Percentiles rank a stretch among this genome's conserved stretches.
Evolutionary conservation across 306 rosid species (phyloP).

Genomic region (Trichosanthes truncata): DNA sequence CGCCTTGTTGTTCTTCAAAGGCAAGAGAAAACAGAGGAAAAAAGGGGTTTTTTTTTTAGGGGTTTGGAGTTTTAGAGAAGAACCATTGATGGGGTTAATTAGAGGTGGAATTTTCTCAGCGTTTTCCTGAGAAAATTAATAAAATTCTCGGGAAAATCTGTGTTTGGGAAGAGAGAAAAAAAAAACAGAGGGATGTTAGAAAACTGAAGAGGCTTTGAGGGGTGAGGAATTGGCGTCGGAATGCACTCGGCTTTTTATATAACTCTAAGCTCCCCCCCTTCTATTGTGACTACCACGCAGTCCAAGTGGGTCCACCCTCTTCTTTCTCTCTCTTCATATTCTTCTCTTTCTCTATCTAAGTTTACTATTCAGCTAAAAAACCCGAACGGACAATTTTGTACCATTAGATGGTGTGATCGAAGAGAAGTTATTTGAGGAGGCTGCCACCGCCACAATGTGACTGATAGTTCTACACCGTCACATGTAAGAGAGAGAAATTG

Average conservation of each 20-base stretch:
- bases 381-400: too few species aligned
- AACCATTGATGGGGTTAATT: background rate
- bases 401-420: too few species aligned
- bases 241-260: background rate
- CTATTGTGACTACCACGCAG: background rate
- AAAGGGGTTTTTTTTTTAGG: background rate
- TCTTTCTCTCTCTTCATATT: background rate
- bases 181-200: too few species aligned
- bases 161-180: background rate
- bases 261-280: background rate
- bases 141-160: background rate
- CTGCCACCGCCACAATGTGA: too few species aligned
- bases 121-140: slow-evolving; percentile 4
- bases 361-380: background rate
- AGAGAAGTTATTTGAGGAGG: too few species aligned
- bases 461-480: too few species aligned
- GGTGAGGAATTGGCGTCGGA: slow-evolving; percentile 1
- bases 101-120: too few species aligned
- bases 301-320: background rate
- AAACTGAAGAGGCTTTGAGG: background rate
- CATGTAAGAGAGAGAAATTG: too few species aligned
- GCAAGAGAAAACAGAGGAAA: background rate
- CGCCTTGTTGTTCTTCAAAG: background rate
- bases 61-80: background rate
- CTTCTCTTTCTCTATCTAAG: background rate